Percentiles rank a stretch among this genome's conserved stretches.
These are phyloP conservation scores for Martiniozyma abietophila DNA, from an alignment of 805 yeast genomes.

Conservation along the genomic window DNA sequence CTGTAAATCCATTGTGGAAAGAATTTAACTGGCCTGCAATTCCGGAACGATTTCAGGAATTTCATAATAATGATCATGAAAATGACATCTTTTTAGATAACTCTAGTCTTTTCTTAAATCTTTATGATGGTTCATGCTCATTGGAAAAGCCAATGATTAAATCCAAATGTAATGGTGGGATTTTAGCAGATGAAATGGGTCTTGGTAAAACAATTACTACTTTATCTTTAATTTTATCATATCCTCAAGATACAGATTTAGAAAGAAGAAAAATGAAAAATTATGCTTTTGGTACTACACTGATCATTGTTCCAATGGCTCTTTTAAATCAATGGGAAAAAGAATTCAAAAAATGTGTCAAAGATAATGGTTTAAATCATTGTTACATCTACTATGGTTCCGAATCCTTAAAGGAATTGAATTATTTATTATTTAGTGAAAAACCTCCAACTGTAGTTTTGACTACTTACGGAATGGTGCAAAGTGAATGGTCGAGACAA, in stretches of 20 bases:
- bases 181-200: constrained; percentile 95
- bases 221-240: constrained; percentile 59
- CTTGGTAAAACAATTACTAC: constrained; percentile 88
- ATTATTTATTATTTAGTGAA: constrained; percentile 31
- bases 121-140: constrained; percentile 74
- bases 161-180: constrained; percentile 66
- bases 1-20: constrained; percentile 82
- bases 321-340: constrained; percentile 84
- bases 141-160: constrained; percentile 55
- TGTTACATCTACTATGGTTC: constrained; percentile 73
- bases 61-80: background rate
- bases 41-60: constrained; percentile 8
- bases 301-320: constrained; percentile 86
- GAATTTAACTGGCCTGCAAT: constrained; percentile 62
- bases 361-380: constrained; percentile 26
- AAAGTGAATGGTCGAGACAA: constrained; percentile 57
- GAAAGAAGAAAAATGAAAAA: constrained; percentile 17
- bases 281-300: constrained; percentile 64
- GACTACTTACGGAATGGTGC: constrained; percentile 84
- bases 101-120: constrained; percentile 66
- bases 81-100: too few species aligned
- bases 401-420: constrained; percentile 42
- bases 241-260: constrained; percentile 38
- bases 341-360: constrained; percentile 58
- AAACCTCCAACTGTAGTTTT: constrained; percentile 60